These are phyloP conservation scores for Trichoderma sp. DNA, from an alignment of 2,329 filamentous ascomycete genomes.

Conservation along the genomic window DNA sequence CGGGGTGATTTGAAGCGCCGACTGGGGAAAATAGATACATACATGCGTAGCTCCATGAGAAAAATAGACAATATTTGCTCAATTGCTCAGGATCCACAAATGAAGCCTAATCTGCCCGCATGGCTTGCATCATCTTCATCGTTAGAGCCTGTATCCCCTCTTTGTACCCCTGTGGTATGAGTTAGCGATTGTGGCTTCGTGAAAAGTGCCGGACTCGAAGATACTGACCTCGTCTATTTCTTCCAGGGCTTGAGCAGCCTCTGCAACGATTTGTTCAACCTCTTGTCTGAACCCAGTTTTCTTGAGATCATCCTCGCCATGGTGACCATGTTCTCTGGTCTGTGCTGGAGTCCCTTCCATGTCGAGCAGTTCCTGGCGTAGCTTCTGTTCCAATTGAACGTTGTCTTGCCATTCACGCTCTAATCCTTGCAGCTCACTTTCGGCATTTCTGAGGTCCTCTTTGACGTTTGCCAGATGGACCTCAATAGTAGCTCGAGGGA, in stretches of 20 bases:
- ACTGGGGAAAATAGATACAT: slow-evolving; percentile 11
- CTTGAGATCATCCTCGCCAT: not conserved
- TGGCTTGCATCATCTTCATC: slow-evolving; percentile 27
- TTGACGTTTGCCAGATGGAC: slow-evolving; percentile 28
- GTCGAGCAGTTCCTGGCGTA: not conserved
- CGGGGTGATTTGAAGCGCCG: not conserved
- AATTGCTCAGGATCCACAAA: not conserved
- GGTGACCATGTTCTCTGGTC: not conserved
- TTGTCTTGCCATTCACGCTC: slow-evolving; percentile 24
- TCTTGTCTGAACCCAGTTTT: slow-evolving; percentile 24
- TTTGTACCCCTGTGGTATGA: slow-evolving; percentile 29
- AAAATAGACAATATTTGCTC: slow-evolving; percentile 19
- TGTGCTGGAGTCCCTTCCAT: not conserved
- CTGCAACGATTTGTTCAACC: slow-evolving; percentile 25
- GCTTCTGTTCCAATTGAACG: not conserved
- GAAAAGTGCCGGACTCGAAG: not conserved
- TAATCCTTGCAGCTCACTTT: slow-evolving; percentile 25
- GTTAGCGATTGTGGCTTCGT: not conserved
- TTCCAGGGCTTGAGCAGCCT: slow-evolving; percentile 25
- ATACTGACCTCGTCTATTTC: slow-evolving; percentile 30
- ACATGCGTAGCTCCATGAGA: not conserved
- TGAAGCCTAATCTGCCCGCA: slow-evolving; percentile 13
- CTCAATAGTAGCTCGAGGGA: slow-evolving; percentile 27
- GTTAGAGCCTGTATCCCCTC: slow-evolving; percentile 28
- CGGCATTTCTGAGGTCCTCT: slow-evolving; percentile 24